Evolutionary conservation across 73 alveolate genomes (phyloP), one percentile per base, ranked within the genome.

Genomic region (Breviolum minutum): DNA sequence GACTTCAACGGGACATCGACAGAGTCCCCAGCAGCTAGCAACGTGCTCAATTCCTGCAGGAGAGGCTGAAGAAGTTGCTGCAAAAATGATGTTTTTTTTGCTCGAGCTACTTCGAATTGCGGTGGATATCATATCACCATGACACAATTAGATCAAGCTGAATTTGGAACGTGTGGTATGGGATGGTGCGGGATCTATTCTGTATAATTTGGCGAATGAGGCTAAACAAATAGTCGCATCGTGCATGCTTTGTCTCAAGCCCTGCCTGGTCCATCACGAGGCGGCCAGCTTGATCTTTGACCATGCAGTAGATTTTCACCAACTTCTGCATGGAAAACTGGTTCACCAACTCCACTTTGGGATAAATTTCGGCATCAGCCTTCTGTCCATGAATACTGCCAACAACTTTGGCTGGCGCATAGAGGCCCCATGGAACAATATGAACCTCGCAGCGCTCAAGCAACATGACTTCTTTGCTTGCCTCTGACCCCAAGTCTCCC

Each of bases 381-480:
- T 61, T 8, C 5, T 85, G 63, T 10, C 62, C 48, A 48, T 80
- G 29, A 27, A 63, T 30, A 40, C 90, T 27, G n/a, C 94, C 99
- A 14, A 64, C 62, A n/a, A 94, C 94, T 61, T 6, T 29, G 48
- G 99, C 99, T 26, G 99, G 99, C 20, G 85, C 86, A 17, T 94
- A 94, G 40, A 94, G 92, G 40, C 99, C 99, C 94, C 94, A 94
- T 17, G 92, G 92, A n/a, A 68, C 99, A n/a, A 94, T 26, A 48
- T 81, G 92, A 30, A 80, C 94, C 99, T 94, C 54, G 63, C 66
- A 20, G 95, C 24, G 22, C n/a, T 17, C n/a, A 20, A 10, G n/a
- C 27, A 26, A 26, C 12, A 48, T 29, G 84, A 26, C 7, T 74
- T 26, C 60, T 16, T 11, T 40, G 54, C 3, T 40, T 40, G 54